Conservation (phyloP, 1,284 basidiomycete genomes). For the Malassezia yamatoensis region DNA sequence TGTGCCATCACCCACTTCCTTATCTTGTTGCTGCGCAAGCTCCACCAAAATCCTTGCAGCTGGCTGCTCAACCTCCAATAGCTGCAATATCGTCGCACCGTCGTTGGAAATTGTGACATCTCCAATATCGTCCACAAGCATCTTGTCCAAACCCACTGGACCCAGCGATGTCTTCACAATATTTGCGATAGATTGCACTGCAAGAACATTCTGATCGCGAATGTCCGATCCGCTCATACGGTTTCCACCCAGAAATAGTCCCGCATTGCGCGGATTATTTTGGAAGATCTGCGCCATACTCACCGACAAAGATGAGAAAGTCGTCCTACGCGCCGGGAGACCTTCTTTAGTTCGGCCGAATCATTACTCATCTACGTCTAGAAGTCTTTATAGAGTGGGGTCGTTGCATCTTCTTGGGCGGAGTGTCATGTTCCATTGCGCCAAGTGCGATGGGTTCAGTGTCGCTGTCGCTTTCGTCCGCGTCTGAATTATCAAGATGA, state of each 20-base stretch:
- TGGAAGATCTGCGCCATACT: constrained; percentile 46
- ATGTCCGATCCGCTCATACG: constrained; percentile 89
- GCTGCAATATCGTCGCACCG: constrained; percentile 89
- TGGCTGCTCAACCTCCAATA: constrained; percentile 82
- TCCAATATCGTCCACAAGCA: constrained; percentile 98
- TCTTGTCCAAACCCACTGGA: constrained; percentile 59
- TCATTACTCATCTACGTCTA: constrained; percentile 1
- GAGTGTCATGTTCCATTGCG: constrained; percentile 21
- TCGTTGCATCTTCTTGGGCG: no score
- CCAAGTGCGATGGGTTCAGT: constrained; percentile 34
- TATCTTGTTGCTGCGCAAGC: constrained; percentile 97
- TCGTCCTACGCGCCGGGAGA: neutral
- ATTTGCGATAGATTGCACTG: constrained; percentile 92
- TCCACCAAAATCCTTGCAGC: constrained; percentile 91
- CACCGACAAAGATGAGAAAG: neutral
- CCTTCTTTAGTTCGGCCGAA: constrained; percentile 3
- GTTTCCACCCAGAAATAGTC: constrained; percentile 75
- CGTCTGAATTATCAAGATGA: constrained; percentile 18
- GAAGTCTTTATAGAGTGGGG: neutral
- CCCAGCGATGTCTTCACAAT: constrained; percentile 93
- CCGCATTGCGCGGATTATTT: constrained; percentile 44
- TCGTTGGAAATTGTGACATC: constrained; percentile 99
- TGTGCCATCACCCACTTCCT: constrained; percentile 97
- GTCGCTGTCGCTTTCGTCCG: constrained; percentile 22
- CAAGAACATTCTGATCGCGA: constrained; percentile 81